Percentiles rank a stretch among this genome's conserved stretches.
Conservation (phyloP, 768 basidiomycete genomes). For the Daedaleopsis nitida region DNA sequence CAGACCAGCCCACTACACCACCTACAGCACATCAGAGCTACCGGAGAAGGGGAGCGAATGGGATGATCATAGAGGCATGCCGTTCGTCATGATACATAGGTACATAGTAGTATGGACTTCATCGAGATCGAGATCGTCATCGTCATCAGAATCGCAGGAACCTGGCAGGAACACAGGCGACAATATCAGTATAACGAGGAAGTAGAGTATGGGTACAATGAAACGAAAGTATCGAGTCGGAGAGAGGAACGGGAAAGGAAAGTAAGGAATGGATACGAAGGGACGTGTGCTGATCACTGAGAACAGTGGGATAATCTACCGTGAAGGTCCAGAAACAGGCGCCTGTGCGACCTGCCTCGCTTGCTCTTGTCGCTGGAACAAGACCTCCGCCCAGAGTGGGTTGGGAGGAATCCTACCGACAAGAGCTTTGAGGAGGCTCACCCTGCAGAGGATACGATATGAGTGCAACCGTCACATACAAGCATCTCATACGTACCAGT, state of each 20-base stretch:
- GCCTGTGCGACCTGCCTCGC: conserved; percentile 14
- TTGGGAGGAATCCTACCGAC: conserved; percentile 91
- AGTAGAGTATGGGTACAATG: not conserved
- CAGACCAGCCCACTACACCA: too few species aligned
- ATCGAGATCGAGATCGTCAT: not conserved
- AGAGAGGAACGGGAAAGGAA: not conserved
- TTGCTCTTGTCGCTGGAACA: conserved; percentile 73
- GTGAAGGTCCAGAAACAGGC: not conserved
- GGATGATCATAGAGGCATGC: not conserved
- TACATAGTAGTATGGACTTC: not conserved
- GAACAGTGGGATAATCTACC: not conserved
- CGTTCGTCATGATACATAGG: not conserved
- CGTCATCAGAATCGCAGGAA: not conserved
- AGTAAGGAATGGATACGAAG: not conserved
- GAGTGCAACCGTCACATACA: not conserved
- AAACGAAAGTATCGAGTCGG: not conserved
- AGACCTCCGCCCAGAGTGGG: conserved; percentile 89
- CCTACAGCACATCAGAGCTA: not conserved
- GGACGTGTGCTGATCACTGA: not conserved
- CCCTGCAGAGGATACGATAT: conserved; percentile 48
- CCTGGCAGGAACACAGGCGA: not conserved
- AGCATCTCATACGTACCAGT: conserved; percentile 60
- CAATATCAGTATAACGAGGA: not conserved
- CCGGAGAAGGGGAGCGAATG: not conserved
- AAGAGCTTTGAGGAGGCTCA: conserved; percentile 80